Base-by-base conservation (phyloP, 2,329 filamentous ascomycete species). In the Parafenestella ontariensis region DNA sequence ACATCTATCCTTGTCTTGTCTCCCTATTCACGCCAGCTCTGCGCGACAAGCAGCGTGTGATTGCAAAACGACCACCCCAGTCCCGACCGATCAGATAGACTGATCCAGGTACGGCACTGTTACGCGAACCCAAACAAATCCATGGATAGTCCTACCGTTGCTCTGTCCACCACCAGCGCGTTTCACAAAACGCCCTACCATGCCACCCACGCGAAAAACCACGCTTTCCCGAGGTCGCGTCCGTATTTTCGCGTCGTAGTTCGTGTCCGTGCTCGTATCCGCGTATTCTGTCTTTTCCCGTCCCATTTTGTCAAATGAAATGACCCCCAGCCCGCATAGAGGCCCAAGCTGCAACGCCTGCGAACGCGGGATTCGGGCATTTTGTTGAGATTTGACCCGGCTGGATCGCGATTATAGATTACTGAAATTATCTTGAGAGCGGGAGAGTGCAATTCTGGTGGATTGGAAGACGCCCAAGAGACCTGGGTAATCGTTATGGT, bases 351-450 rank as follows among this genome's bases (percentile, higher is more conserved):
- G 54, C n/a, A n/a, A n/a, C 10, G 26, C 23, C 31, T 49, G 48
- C 48, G 41, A 37, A 43, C 36, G 49, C 52, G 56, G 49, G 49
- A 51, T 24, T 59, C 56, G 56, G 56, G 46, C 54, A 56, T 44
- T 36, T 57, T 6, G 33, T 29, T 54, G 36, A 33, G 23, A 31
- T 31, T 18, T 29, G 15, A 20, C 26, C 41, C 31, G 20, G 18
- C 18, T 20, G 54, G 42, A 34, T 48, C 44, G 52, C 52, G 44
- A 52, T 37, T 18, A 15, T 42, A 55, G 33, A 48, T 55, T 58
- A 40, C 39, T 5, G 45, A 39, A 15, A 37, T 24, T 9, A 21
- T 46, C 18, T 20, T 23, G 28, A 42, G 28, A 42, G 21, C 15
- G 17, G 23, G 36, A n/a, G n/a, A n/a, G n/a, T 23, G 8, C 20